phyloP scores from a whole-genome alignment of 306 rosid genomes.

The Pyrus betulifolia region DNA sequence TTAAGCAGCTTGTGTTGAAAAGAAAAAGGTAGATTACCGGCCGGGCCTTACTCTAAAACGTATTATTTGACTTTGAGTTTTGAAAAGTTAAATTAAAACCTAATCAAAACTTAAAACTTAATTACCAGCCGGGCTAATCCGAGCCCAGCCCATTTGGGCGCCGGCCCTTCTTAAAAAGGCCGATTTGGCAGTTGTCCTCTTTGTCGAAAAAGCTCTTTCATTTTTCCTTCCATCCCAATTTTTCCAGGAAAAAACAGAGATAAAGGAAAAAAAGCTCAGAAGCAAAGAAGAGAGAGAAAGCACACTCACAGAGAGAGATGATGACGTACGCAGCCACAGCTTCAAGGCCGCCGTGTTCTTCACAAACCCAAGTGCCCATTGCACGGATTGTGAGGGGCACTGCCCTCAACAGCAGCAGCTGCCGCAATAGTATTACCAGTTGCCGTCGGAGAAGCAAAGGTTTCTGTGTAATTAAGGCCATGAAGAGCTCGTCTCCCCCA shows the following conservation, averaged over 20 bases:
- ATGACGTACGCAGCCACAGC: conserved; percentile 40
- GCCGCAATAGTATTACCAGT: not conserved
- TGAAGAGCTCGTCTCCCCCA: conserved; percentile 15
- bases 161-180: no score
- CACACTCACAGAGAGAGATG: conserved; percentile 21
- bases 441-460: conserved; percentile 19
- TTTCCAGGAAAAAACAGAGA: not conserved
- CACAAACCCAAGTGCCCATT: conserved; percentile 32
- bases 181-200: no score
- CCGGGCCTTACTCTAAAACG: no score
- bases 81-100: no score
- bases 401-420: not conserved
- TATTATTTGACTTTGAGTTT: no score
- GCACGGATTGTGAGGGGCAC: conserved; percentile 12
- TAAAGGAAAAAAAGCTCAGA: not conserved
- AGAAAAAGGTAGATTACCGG: no score
- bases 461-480: conserved; percentile 26
- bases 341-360: conserved; percentile 27
- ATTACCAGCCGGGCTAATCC: no score
- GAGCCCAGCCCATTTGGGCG: not conserved
- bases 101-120: no score
- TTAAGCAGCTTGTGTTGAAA: no score
- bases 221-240: no score
- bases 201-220: no score
- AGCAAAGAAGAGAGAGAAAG: not conserved